Evolutionary conservation across 805 yeast species (phyloP).

Genomic region (Scheffersomyces coipomensis): DNA sequence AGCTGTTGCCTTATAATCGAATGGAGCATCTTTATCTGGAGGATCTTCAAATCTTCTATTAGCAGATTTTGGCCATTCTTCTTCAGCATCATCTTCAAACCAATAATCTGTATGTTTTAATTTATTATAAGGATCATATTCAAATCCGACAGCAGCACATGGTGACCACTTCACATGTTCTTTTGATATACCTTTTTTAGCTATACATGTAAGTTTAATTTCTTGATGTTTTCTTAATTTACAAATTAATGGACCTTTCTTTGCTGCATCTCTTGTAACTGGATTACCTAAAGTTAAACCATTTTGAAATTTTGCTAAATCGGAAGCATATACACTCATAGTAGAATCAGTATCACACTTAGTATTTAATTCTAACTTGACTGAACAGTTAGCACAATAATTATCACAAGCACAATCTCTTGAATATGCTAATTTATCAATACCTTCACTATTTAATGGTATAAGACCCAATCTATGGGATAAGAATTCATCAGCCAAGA

Average conservation of each 20-base stretch:
- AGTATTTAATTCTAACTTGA: slow-evolving; percentile 82
- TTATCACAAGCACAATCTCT: slow-evolving; percentile 98
- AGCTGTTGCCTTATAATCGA: slow-evolving; percentile 84
- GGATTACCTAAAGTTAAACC: slow-evolving; percentile 72
- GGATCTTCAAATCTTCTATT: slow-evolving; percentile 97
- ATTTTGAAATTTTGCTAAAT: slow-evolving; percentile 49
- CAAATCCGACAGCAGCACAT: slow-evolving; percentile 92
- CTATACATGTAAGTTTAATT: slow-evolving; percentile 83
- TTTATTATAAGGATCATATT: slow-evolving; percentile 99
- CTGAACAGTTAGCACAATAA: slow-evolving; percentile 94
- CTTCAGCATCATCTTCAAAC: slow-evolving; percentile 86
- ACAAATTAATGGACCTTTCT: slow-evolving; percentile 86
- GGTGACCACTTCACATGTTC: slow-evolving; percentile 99
- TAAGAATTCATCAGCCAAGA: slow-evolving; percentile 93
- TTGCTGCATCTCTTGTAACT: slow-evolving; percentile 71
- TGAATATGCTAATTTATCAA: slow-evolving; percentile 80
- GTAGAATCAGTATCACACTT: slow-evolving; percentile 84
- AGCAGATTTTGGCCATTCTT: slow-evolving; percentile 90
- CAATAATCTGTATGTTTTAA: slow-evolving; percentile 93
- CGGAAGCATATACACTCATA: slow-evolving; percentile 87
- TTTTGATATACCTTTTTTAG: slow-evolving; percentile 95
- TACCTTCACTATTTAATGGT: slow-evolving; percentile 82
- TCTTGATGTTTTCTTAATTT: slow-evolving; percentile 92
- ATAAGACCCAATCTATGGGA: slow-evolving; percentile 92
- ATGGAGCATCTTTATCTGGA: slow-evolving; percentile 81